These are phyloP conservation scores for Colletotrichum simmondsii DNA, from an alignment of 2,329 filamentous ascomycete species.

Conservation along the genomic window DNA sequence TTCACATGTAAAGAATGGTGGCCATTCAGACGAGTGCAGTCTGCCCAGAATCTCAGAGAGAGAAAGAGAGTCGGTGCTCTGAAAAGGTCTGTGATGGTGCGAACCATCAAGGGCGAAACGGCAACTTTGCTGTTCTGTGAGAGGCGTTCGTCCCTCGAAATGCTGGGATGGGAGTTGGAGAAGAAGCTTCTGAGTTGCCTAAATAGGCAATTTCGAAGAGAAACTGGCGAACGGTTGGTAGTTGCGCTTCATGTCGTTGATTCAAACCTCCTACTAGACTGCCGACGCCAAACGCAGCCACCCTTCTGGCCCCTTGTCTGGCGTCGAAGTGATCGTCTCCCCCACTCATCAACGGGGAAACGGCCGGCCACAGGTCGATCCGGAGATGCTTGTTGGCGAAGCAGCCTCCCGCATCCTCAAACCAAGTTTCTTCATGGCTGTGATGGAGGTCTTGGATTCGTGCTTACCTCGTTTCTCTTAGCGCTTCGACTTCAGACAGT, in stretches of 20 bases:
- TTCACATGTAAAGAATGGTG: not conserved
- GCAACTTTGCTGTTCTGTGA: not conserved
- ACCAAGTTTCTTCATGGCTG: conserved; percentile 1
- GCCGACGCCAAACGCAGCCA: conserved; percentile 15
- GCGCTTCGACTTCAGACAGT: not conserved
- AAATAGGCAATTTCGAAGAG: conserved; percentile 19
- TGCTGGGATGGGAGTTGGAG: not conserved
- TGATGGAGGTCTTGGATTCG: not conserved
- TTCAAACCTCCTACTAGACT: not conserved
- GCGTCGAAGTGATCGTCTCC: not conserved
- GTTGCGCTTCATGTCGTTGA: conserved; percentile 23
- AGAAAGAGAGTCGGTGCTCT: not conserved
- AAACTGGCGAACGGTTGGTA: conserved; percentile 31
- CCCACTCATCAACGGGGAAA: not conserved
- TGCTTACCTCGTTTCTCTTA: not conserved
- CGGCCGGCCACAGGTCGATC: not conserved
- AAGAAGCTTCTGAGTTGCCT: not conserved
- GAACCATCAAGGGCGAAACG: not conserved
- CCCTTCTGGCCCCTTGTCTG: conserved; percentile 7
- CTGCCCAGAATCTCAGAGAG: not conserved
- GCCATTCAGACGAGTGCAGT: not conserved
- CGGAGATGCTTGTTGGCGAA: conserved; percentile 1
- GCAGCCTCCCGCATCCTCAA: conserved; percentile 22
- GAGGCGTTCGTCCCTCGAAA: conserved; percentile 2
- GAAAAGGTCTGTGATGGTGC: conserved; percentile 11